Percentiles rank a stretch among this genome's conserved stretches.
These are phyloP conservation scores for Penicillium roqueforti DNA, from an alignment of 495 filamentous ascomycete species.

Conservation along the genomic window DNA sequence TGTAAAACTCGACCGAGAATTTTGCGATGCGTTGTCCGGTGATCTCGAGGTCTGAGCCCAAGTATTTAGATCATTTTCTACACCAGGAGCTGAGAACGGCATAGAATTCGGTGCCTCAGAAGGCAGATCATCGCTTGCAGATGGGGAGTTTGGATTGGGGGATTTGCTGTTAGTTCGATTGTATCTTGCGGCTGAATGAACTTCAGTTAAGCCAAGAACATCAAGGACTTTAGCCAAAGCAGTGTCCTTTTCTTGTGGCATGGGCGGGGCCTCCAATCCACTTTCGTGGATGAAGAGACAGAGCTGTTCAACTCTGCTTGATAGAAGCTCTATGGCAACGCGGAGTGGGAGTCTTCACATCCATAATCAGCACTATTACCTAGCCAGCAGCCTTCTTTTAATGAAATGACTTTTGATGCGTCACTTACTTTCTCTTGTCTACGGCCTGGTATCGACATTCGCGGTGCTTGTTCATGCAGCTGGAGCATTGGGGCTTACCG, in stretches of 20 bases:
- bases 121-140: not conserved
- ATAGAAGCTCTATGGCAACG: conserved; percentile 21
- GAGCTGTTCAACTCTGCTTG: conserved; percentile 17
- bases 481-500: conserved; percentile 16
- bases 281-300: conserved; percentile 17
- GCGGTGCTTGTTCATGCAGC: conserved; percentile 19
- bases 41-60: not conserved
- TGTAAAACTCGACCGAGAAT: not conserved
- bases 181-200: not conserved
- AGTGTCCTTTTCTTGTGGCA: conserved; percentile 13
- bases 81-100: not conserved
- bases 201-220: conserved; percentile 3
- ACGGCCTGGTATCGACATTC: conserved; percentile 21
- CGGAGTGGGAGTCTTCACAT: conserved; percentile 17
- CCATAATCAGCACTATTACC: not conserved
- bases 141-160: not conserved
- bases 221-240: conserved; percentile 14
- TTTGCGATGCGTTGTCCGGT: not conserved
- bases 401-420: not conserved
- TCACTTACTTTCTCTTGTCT: conserved; percentile 27
- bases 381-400: too few species aligned
- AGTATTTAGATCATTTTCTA: not conserved
- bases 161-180: not conserved
- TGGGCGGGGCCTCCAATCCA: conserved; percentile 16
- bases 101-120: not conserved